These are phyloP conservation scores for Claviceps fusiformis DNA, from an alignment of 2,329 filamentous ascomycete species.

Conservation along the genomic window DNA sequence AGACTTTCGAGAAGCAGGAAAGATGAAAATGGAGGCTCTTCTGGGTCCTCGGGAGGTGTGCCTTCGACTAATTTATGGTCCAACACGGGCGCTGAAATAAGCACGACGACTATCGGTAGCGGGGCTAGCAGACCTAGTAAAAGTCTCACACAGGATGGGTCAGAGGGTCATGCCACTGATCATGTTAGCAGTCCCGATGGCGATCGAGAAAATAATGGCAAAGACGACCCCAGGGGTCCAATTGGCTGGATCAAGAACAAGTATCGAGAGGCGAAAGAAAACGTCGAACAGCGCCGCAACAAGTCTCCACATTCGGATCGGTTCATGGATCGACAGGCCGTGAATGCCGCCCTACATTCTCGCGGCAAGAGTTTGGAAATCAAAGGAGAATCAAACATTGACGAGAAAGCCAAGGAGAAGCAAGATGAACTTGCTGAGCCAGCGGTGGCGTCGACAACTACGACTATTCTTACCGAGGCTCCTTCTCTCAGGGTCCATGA, in stretches of 20 bases:
- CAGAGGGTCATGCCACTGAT: slow-evolving; percentile 26
- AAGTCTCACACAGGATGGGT: slow-evolving; percentile 37
- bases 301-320: slow-evolving; percentile 38
- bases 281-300: slow-evolving; percentile 37
- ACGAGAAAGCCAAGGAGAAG: slow-evolving; percentile 9
- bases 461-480: neutral
- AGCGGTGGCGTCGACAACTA: neutral
- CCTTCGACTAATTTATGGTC: slow-evolving; percentile 39
- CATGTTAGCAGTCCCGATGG: slow-evolving; percentile 25
- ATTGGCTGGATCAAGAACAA: slow-evolving; percentile 47
- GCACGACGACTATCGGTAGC: slow-evolving; percentile 56
- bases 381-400: slow-evolving; percentile 23
- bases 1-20: slow-evolving; percentile 55
- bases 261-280: slow-evolving; percentile 46
- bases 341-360: slow-evolving; percentile 18
- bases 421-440: neutral
- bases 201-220: slow-evolving; percentile 24
- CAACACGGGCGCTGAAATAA: slow-evolving; percentile 50
- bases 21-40: slow-evolving; percentile 36
- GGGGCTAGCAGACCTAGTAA: slow-evolving; percentile 34
- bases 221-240: slow-evolving; percentile 36
- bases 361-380: slow-evolving; percentile 36
- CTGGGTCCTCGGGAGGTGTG: slow-evolving; percentile 27
- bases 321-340: slow-evolving; percentile 14
- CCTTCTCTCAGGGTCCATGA: neutral